phyloP scores from a whole-genome alignment of 2,329 filamentous ascomycete species.

The Parastagonospora avenae region DNA sequence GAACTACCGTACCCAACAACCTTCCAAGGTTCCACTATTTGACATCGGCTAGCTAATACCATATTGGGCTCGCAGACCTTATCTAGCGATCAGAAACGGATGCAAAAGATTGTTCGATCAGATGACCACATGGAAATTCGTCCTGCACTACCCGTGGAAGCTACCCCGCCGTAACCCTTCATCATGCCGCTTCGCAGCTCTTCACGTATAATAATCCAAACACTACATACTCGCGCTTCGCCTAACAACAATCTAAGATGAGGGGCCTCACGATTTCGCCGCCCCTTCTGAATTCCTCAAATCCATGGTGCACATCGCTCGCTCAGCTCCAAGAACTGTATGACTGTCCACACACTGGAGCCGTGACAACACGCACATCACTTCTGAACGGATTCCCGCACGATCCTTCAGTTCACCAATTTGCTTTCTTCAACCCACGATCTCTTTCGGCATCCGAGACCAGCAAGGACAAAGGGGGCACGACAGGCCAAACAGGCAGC shows the following conservation, averaged over 20 bases:
- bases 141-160: neutral
- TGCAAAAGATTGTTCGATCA: neutral
- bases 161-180: neutral
- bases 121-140: neutral
- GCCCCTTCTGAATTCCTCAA: conserved; percentile 75
- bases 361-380: conserved; percentile 75
- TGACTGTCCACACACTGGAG: conserved; percentile 66
- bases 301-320: conserved; percentile 73
- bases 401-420: conserved; percentile 65
- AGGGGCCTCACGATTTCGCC: conserved; percentile 60
- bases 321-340: conserved; percentile 68
- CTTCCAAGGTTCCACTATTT: neutral
- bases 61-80: neutral
- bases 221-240: too few species aligned
- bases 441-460: conserved; percentile 35
- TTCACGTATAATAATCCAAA: neutral
- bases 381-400: conserved; percentile 69
- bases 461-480: conserved; percentile 21
- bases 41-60: neutral
- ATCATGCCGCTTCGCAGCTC: neutral
- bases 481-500: conserved; percentile 35
- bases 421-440: conserved; percentile 65
- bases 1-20: neutral
- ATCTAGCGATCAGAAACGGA: neutral
- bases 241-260: conserved; percentile 14